Evolutionary conservation across 257 asterid genomes (phyloP), one percentile per base, ranked within the genome.

Genomic region (Echites panduratus): DNA sequence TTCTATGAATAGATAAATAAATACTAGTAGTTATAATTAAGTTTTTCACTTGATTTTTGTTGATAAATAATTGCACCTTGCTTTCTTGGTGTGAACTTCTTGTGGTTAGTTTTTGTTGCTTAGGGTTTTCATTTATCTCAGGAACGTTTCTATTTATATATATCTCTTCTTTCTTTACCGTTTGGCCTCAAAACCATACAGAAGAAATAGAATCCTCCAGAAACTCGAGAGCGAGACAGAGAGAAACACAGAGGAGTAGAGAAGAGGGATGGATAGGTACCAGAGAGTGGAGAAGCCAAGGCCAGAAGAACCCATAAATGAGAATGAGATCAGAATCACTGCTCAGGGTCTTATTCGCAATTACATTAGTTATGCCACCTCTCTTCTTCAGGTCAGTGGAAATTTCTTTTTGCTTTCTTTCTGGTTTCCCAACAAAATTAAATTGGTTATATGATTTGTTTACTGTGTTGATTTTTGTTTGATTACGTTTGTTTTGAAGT

Each of bases 301-400:
- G 71, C 74, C 86, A 13, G 87, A 85, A 74, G 83, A 78, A 75
- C 81, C 88, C 41, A 82, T 82, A 13, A 80, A 78, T 38, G 92
- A 85, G 68, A 85, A 87, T 77, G 92, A 87, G 80, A 85, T 87
- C 85, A 80, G 89, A 82, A 78, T 87, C 79, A 87, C 92, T 17
- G 81, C 89, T 70, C 89, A 85, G 59, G 92, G 89, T 53, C 84
- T 85, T 65, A 80, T 85, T 69, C 87, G 88, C 0, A 87, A 87
- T 71, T 87, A 87, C 79, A 80, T 83, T 74, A 83, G 80, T 79
- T 87, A 85, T 56, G 89, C 92, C 66, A 73, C 84, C 58, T 76
- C 87, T 75, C 79, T 87, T 64, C 83, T 85, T 70, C 92, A 87
- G 87, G 92, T 85, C 12, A 24, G 38, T 61, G 13, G 58, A 40